These are phyloP conservation scores for Penicillium sp. DNA, from an alignment of 2,329 filamentous ascomycete species.

Conservation along the genomic window DNA sequence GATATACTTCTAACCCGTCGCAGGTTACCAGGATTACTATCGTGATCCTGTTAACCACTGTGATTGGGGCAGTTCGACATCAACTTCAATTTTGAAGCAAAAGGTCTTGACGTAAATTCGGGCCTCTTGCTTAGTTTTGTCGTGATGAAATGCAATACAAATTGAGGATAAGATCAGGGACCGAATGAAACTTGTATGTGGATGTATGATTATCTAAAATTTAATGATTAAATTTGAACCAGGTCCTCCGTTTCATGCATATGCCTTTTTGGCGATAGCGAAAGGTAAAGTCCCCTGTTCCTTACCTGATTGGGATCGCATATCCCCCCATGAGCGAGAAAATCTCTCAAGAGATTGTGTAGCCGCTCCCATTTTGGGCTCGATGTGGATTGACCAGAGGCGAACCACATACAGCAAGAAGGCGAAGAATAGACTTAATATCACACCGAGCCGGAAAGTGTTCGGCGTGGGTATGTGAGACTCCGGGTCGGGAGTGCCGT, in stretches of 20 bases:
- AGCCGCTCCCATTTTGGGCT: slow-evolving; percentile 52
- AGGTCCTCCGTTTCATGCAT: background rate
- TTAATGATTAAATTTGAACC: no score
- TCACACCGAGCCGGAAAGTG: slow-evolving; percentile 41
- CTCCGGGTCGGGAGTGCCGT: slow-evolving; percentile 35
- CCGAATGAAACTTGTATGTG: background rate
- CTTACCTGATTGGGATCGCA: background rate
- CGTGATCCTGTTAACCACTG: no score
- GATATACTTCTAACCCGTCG: slow-evolving; percentile 28
- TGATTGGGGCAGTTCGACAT: background rate
- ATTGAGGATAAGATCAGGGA: no score
- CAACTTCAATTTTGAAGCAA: no score
- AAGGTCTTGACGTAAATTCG: no score
- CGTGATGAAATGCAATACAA: no score
- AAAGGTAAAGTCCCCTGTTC: background rate
- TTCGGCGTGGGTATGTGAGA: slow-evolving; percentile 42
- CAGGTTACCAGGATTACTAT: background rate
- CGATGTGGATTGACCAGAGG: slow-evolving; percentile 59
- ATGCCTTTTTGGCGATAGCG: background rate
- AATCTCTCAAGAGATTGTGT: slow-evolving; percentile 31
- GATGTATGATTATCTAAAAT: background rate
- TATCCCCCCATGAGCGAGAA: slow-evolving; percentile 23
- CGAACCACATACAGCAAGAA: slow-evolving; percentile 53
- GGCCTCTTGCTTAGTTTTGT: no score
- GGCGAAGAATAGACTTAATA: slow-evolving; percentile 52